These are phyloP conservation scores for Talaromyces sp. DNA, from an alignment of 2,329 filamentous ascomycete genomes.

Conservation along the genomic window DNA sequence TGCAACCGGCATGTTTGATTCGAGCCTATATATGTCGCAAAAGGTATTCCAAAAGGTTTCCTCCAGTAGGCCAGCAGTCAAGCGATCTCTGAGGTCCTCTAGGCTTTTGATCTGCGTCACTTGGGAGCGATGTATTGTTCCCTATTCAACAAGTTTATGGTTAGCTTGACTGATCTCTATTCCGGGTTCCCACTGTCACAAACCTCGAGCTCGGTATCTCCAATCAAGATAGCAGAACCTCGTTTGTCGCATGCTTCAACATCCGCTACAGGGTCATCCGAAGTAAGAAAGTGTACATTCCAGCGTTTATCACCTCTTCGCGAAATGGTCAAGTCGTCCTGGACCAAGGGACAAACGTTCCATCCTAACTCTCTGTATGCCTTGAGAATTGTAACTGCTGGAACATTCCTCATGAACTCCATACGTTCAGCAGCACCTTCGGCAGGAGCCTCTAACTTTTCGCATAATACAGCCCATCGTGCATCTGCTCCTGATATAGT, in stretches of 20 bases:
- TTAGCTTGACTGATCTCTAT: background rate
- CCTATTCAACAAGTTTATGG: background rate
- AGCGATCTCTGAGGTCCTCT: background rate
- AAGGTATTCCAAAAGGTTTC: background rate
- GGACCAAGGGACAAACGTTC: background rate
- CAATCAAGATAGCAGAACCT: background rate
- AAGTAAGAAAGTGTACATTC: background rate
- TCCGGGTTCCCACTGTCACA: background rate
- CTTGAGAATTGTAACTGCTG: background rate
- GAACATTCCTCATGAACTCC: background rate
- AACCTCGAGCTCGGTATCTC: slow-evolving; percentile 4
- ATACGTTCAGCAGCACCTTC: background rate
- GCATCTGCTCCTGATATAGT: background rate
- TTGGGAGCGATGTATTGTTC: background rate
- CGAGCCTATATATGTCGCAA: background rate
- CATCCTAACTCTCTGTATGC: background rate
- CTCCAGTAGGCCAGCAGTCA: background rate
- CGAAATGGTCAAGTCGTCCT: slow-evolving; percentile 7
- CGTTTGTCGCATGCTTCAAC: background rate
- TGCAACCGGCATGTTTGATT: background rate
- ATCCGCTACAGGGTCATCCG: background rate
- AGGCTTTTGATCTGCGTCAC: background rate
- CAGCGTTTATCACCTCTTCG: background rate
- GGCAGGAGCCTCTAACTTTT: background rate
- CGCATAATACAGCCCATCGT: slow-evolving; percentile 1